Evolutionary conservation across 441 rosid species (phyloP).

Genomic region (Capsella rubella): DNA sequence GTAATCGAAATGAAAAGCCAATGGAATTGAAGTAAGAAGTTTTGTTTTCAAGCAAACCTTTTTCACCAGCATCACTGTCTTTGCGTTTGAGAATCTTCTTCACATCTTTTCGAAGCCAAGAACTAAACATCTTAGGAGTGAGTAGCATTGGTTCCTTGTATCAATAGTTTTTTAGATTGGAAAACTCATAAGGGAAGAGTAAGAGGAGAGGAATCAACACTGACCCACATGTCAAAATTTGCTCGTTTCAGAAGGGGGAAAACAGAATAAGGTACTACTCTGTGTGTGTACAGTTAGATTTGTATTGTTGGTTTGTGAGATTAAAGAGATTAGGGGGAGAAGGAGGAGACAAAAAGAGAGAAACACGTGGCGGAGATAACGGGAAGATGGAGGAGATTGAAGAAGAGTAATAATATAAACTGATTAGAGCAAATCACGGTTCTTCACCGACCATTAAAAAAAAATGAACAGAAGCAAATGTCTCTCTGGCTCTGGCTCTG

Average conservation of each 20-base stretch:
- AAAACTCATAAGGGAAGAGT: conserved; percentile 9
- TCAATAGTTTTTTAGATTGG: conserved; percentile 18
- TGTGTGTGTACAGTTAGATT: neutral
- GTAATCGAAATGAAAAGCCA: neutral
- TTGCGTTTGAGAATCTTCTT: conserved; percentile 88
- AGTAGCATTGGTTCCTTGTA: conserved; percentile 36
- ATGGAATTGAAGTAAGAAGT: neutral
- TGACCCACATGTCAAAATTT: conserved; percentile 15
- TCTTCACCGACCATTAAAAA: conserved; percentile 38
- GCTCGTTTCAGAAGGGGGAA: neutral
- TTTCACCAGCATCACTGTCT: conserved; percentile 86
- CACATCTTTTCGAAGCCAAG: conserved; percentile 65
- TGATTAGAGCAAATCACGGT: conserved; percentile 45
- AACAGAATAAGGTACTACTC: neutral
- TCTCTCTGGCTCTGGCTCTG: neutral
- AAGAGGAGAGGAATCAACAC: conserved; percentile 14
- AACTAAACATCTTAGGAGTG: conserved; percentile 60
- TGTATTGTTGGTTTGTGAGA: conserved; percentile 11
- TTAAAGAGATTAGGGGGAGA: conserved; percentile 1
- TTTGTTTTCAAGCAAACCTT: conserved; percentile 44
- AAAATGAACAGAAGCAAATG: conserved; percentile 9
- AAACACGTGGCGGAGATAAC: conserved; percentile 46
- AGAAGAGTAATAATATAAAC: neutral
- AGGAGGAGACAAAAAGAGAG: conserved; percentile 19
- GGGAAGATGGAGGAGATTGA: conserved; percentile 32